These are phyloP conservation scores for Keithomyces neogunnii DNA, from an alignment of 2,329 filamentous ascomycete species.

Conservation along the genomic window DNA sequence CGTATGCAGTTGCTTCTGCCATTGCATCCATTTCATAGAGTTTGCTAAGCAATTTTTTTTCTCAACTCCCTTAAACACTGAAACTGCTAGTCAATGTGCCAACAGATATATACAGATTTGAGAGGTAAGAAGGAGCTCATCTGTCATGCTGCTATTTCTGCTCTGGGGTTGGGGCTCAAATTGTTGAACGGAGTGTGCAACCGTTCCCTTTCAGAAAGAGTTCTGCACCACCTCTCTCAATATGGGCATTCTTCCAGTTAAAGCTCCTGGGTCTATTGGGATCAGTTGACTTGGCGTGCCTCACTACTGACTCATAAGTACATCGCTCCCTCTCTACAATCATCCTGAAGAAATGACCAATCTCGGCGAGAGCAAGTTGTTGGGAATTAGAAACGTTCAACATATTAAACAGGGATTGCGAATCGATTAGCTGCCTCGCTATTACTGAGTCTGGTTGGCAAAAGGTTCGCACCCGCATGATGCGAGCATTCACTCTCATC, in stretches of 20 bases:
- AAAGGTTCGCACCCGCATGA: constrained; percentile 45
- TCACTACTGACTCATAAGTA: background rate
- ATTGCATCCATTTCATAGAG: too few species aligned
- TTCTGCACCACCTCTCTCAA: background rate
- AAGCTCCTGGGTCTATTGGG: background rate
- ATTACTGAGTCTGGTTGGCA: constrained; percentile 51
- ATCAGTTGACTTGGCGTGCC: background rate
- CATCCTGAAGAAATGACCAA: constrained; percentile 45
- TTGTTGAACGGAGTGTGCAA: background rate
- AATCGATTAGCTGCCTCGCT: constrained; percentile 48
- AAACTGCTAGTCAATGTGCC: too few species aligned
- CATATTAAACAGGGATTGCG: constrained; percentile 41
- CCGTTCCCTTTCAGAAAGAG: background rate
- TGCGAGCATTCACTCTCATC: constrained; percentile 44
- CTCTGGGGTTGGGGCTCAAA: too few species aligned
- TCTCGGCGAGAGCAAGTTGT: constrained; percentile 39
- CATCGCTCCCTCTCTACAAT: constrained; percentile 36
- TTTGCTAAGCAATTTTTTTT: too few species aligned
- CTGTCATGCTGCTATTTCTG: too few species aligned
- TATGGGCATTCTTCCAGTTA: background rate
- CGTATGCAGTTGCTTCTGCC: too few species aligned
- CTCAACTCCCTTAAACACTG: too few species aligned
- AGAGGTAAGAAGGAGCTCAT: too few species aligned
- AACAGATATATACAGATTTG: too few species aligned
- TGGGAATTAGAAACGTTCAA: constrained; percentile 35